Conservation (phyloP, 371 early-diverging fungal genomes). For the Zychaea mexicana region DNA sequence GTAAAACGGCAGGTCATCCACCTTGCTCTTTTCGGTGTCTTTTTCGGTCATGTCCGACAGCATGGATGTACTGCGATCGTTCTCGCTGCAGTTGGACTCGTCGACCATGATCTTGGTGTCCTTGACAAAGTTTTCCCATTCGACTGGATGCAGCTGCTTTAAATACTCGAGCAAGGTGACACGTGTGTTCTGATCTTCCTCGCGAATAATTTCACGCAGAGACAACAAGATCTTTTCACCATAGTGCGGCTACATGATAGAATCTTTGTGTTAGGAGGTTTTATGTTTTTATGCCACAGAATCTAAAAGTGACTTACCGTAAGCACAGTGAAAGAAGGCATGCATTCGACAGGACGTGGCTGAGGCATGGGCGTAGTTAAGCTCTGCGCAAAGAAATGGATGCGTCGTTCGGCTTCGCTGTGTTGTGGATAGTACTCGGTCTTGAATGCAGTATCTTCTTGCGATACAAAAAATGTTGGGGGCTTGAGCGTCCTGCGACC, state of each 20-base stretch:
- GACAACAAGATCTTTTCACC: slow-evolving; percentile 86
- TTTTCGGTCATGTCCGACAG: slow-evolving; percentile 18
- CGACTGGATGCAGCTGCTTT: slow-evolving; percentile 79
- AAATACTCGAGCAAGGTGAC: slow-evolving; percentile 85
- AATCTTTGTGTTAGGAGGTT: no score
- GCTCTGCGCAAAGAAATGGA: slow-evolving; percentile 88
- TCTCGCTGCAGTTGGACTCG: slow-evolving; percentile 27
- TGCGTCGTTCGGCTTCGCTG: slow-evolving; percentile 85
- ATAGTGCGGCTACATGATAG: slow-evolving; percentile 89
- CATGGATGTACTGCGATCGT: slow-evolving; percentile 14
- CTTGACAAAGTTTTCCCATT: slow-evolving; percentile 91
- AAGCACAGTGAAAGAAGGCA: slow-evolving; percentile 88
- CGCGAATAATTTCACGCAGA: slow-evolving; percentile 81
- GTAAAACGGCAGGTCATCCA: slow-evolving; percentile 80
- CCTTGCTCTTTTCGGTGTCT: slow-evolving; percentile 45
- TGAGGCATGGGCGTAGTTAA: slow-evolving; percentile 86
- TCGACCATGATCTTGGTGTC: slow-evolving; percentile 83
- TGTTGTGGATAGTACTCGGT: slow-evolving; percentile 78
- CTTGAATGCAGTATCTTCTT: slow-evolving; percentile 80
- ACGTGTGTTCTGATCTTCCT: slow-evolving; percentile 78
- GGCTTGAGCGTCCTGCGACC: slow-evolving; percentile 73
- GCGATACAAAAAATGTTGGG: slow-evolving; percentile 84
- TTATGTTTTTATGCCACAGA: no score
- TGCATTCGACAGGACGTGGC: slow-evolving; percentile 78
- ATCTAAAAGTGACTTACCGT: no score